Evolutionary conservation across 352 stramenopile species (phyloP).

Genomic region (Pythium rhizo-oryzae): DNA sequence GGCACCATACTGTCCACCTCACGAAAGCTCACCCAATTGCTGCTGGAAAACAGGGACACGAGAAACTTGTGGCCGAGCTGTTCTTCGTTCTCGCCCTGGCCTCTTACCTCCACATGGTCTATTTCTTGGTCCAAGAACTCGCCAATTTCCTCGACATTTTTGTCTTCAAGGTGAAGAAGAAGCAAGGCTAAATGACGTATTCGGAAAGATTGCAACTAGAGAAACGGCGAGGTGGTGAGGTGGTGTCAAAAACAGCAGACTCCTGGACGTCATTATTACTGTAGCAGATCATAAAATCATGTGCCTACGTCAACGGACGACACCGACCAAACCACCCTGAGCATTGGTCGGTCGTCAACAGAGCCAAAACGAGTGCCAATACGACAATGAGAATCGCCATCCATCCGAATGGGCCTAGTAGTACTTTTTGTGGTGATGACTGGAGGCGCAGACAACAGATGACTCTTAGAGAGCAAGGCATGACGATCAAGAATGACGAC

Average conservation of each 20-base stretch:
- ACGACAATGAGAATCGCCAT: conserved; percentile 24
- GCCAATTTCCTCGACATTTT: conserved; percentile 74
- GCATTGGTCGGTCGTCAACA: conserved; percentile 40
- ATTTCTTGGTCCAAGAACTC: conserved; percentile 76
- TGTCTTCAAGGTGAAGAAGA: conserved; percentile 84
- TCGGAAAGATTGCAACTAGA: neutral
- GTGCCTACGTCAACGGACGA: conserved; percentile 51
- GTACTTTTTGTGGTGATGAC: neutral
- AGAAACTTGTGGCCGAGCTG: conserved; percentile 69
- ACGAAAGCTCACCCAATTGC: neutral
- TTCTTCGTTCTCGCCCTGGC: conserved; percentile 77
- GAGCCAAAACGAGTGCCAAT: conserved; percentile 32
- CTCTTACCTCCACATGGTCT: conserved; percentile 85
- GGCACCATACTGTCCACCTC: neutral
- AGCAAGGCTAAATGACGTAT: conserved; percentile 18
- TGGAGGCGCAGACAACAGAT: neutral
- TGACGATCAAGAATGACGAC: neutral
- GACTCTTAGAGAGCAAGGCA: neutral
- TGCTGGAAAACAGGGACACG: conserved; percentile 43
- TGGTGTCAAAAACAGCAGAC: neutral
- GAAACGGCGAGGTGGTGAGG: neutral
- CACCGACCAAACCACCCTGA: conserved; percentile 44
- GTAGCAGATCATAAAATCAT: conserved; percentile 4
- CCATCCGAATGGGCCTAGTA: conserved; percentile 1
- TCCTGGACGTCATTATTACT: conserved; percentile 8